A percentile compares a stretch with the other conserved stretches of the same genome.
These are phyloP conservation scores for Combretum micranthum DNA, from an alignment of 345 rosid species.

Conservation along the genomic window DNA sequence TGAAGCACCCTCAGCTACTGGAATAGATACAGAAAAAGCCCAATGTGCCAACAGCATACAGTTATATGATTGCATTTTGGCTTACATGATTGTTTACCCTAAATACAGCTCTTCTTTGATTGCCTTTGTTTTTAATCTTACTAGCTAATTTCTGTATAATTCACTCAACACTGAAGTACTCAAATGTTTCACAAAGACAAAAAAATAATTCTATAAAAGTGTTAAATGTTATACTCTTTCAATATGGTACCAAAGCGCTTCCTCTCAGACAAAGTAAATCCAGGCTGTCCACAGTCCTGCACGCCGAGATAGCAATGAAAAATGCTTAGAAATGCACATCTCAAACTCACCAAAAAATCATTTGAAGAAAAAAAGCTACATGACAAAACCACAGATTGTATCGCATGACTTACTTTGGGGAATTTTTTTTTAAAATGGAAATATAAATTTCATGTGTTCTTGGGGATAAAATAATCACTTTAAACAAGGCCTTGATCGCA, in stretches of 20 bases:
- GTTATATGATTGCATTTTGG: not conserved
- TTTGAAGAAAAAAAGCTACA: too few species aligned
- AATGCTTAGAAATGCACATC: not conserved
- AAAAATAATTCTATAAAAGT: not conserved
- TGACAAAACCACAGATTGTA: too few species aligned
- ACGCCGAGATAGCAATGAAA: slow-evolving; percentile 2
- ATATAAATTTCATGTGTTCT: too few species aligned
- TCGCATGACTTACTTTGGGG: too few species aligned
- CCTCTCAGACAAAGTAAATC: slow-evolving; percentile 90
- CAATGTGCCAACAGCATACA: not conserved
- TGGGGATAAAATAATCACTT: too few species aligned
- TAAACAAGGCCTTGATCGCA: too few species aligned
- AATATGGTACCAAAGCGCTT: slow-evolving; percentile 65
- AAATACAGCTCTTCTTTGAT: too few species aligned
- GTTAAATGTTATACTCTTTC: slow-evolving; percentile 51
- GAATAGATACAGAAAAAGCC: not conserved
- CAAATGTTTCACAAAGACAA: not conserved
- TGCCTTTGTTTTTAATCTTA: too few species aligned
- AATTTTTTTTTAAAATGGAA: too few species aligned
- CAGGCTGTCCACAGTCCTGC: slow-evolving; percentile 96
- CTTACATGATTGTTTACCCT: too few species aligned
- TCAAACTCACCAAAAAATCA: too few species aligned
- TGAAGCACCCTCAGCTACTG: not conserved
- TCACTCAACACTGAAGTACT: slow-evolving; percentile 3
- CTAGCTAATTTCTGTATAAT: too few species aligned